These are phyloP conservation scores for Termitomyces sp. DNA, from an alignment of 768 basidiomycete genomes.

Conservation along the genomic window DNA sequence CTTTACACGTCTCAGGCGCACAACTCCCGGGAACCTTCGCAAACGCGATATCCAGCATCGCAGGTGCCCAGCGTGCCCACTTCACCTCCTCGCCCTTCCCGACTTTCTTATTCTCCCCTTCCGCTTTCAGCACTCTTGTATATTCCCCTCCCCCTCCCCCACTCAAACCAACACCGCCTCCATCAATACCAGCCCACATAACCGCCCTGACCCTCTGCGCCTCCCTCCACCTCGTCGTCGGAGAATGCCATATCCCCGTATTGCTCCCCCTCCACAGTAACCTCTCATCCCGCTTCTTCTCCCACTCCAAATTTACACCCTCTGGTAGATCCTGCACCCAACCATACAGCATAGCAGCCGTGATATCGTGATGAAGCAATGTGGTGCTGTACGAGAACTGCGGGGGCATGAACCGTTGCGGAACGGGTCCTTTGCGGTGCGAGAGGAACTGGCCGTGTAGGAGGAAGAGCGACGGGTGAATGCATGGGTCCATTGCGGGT, in stretches of 20 bases:
- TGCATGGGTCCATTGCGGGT: conserved; percentile 45
- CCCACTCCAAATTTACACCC: conserved; percentile 54
- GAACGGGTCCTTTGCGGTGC: conserved; percentile 40
- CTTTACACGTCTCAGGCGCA: conserved; percentile 36
- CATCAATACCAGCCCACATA: conserved; percentile 33
- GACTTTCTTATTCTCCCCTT: conserved; percentile 22
- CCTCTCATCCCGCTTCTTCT: conserved; percentile 50
- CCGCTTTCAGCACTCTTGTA: conserved; percentile 31
- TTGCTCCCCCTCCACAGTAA: conserved; percentile 73
- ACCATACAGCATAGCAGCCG: conserved; percentile 39
- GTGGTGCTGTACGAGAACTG: conserved; percentile 51
- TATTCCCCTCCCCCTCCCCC: conserved; percentile 25
- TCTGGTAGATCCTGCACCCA: conserved; percentile 37
- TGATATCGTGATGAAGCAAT: conserved; percentile 51
- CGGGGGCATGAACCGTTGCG: conserved; percentile 40
- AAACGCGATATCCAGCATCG: conserved; percentile 56
- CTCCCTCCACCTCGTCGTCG: conserved; percentile 38
- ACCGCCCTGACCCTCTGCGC: conserved; percentile 45
- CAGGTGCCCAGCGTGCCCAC: conserved; percentile 35
- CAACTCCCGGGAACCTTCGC: conserved; percentile 33
- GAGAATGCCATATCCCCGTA: conserved; percentile 55
- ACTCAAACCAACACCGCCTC: conserved; percentile 28
- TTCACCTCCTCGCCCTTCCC: conserved; percentile 27
- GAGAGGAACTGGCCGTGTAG: conserved; percentile 52
- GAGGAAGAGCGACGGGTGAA: conserved; percentile 34